Conservation (phyloP, 345 rosid species). For the Erodium maritimum region DNA sequence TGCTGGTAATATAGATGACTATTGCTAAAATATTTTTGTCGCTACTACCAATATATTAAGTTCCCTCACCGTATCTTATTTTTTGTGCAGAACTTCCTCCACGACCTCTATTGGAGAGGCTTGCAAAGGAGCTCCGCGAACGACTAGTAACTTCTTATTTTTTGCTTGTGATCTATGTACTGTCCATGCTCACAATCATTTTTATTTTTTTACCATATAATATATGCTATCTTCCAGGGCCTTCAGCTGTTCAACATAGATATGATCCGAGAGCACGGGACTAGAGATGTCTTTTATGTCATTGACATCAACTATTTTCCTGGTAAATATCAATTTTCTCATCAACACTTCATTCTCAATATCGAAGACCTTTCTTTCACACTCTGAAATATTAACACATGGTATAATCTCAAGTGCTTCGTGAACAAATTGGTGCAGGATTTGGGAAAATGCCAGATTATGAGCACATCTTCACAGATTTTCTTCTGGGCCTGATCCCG, state of each 20-base stretch:
- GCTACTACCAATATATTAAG: not conserved
- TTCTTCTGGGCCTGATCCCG: constrained; percentile 39
- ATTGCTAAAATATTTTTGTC: not conserved
- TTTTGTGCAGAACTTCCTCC: constrained; percentile 77
- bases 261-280: constrained; percentile 74
- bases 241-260: constrained; percentile 77
- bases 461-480: constrained; percentile 73
- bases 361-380: not conserved
- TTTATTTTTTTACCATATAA: not conserved
- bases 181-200: not conserved
- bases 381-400: too few relatives aligned
- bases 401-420: not conserved
- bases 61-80: not conserved
- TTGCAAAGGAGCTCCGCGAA: constrained; percentile 56
- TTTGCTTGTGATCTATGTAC: not conserved
- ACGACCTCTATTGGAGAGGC: constrained; percentile 56
- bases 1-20: constrained; percentile 47
- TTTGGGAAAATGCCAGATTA: constrained; percentile 86
- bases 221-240: constrained; percentile 35
- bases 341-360: not conserved
- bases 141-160: constrained; percentile 37
- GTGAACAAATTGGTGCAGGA: constrained; percentile 33
- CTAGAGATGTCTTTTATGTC: constrained; percentile 59
- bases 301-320: constrained; percentile 94
- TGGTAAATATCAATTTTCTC: constrained; percentile 21